Evolutionary conservation across 2,329 filamentous ascomycete genomes (phyloP).

Genomic region (Dactylellina parvicollis): DNA sequence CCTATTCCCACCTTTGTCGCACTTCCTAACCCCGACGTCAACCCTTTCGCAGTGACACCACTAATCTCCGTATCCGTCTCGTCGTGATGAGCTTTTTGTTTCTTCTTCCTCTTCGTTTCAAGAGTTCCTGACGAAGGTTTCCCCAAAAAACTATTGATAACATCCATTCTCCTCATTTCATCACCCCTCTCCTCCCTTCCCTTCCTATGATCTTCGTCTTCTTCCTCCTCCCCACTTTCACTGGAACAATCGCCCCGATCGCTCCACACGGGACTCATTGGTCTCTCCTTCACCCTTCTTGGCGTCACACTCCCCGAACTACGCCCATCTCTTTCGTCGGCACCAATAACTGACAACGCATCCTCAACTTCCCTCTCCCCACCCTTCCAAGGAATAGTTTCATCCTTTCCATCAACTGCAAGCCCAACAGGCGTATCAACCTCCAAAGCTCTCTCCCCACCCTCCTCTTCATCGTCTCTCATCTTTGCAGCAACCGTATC

Average conservation of each 20-base stretch:
- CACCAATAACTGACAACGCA: constrained; percentile 23
- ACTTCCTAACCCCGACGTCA: constrained; percentile 18
- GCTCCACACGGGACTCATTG: constrained; percentile 51
- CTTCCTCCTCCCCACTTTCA: constrained; percentile 38
- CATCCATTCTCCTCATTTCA: constrained; percentile 37
- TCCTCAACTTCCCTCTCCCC: constrained; percentile 44
- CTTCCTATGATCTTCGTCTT: constrained; percentile 23
- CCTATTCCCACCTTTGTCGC: constrained; percentile 29
- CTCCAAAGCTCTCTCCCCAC: constrained; percentile 39
- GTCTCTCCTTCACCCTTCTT: constrained; percentile 12
- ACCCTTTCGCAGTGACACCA: constrained; percentile 13
- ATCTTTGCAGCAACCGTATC: constrained; percentile 65
- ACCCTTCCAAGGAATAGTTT: constrained; percentile 26
- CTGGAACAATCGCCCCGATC: constrained; percentile 42
- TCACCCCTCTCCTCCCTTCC: constrained; percentile 33
- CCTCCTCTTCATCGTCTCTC: constrained; percentile 41
- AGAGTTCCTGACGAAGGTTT: constrained; percentile 9
- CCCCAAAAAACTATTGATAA: constrained; percentile 49
- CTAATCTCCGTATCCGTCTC: constrained; percentile 35
- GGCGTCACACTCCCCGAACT: constrained; percentile 30
- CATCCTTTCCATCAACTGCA: constrained; percentile 13
- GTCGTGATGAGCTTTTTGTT: constrained; percentile 8
- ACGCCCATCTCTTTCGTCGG: constrained; percentile 26
- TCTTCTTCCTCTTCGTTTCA: constrained; percentile 7
- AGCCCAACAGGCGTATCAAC: constrained; percentile 22